phyloP scores from a whole-genome alignment of 2,329 filamentous ascomycete species.

The Epichloe aotearoae region DNA sequence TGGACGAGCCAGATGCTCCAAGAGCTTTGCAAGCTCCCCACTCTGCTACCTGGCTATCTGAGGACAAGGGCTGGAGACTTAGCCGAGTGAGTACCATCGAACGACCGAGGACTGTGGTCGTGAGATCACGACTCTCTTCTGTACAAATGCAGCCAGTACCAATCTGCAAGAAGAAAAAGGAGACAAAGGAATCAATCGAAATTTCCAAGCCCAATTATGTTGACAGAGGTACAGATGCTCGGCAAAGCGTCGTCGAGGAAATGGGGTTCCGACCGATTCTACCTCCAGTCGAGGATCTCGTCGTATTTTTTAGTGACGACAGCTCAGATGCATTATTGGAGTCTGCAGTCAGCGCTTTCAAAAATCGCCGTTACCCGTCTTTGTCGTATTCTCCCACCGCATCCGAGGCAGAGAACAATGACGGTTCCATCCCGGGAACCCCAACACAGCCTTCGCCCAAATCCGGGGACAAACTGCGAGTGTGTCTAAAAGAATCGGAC shows the following conservation, averaged over 20 bases:
- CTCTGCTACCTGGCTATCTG: constrained; percentile 15
- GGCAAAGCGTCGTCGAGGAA: constrained; percentile 11
- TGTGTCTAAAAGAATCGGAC: neutral
- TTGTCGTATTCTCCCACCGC: constrained; percentile 11
- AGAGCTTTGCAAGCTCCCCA: constrained; percentile 10
- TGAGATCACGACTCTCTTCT: constrained; percentile 16
- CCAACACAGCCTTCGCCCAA: constrained; percentile 8
- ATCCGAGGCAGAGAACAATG: constrained; percentile 11
- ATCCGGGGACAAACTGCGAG: neutral
- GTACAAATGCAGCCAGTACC: constrained; percentile 18
- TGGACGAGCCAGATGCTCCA: constrained; percentile 10
- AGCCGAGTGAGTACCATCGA: constrained; percentile 15
- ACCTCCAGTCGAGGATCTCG: constrained; percentile 40
- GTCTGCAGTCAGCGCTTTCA: constrained; percentile 32
- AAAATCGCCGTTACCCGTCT: constrained; percentile 15
- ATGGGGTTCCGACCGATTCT: constrained; percentile 30
- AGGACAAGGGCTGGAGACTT: constrained; percentile 10
- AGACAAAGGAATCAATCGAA: constrained; percentile 10
- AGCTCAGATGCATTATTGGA: constrained; percentile 29
- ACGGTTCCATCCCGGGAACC: constrained; percentile 13
- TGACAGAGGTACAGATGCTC: constrained; percentile 27
- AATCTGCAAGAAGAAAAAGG: constrained; percentile 16
- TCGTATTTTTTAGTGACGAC: constrained; percentile 39
- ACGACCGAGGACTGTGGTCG: constrained; percentile 15
- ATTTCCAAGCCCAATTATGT: constrained; percentile 18